Conservation (phyloP, 2,329 filamentous ascomycete species). For the Beauveria rudraprayagi region DNA sequence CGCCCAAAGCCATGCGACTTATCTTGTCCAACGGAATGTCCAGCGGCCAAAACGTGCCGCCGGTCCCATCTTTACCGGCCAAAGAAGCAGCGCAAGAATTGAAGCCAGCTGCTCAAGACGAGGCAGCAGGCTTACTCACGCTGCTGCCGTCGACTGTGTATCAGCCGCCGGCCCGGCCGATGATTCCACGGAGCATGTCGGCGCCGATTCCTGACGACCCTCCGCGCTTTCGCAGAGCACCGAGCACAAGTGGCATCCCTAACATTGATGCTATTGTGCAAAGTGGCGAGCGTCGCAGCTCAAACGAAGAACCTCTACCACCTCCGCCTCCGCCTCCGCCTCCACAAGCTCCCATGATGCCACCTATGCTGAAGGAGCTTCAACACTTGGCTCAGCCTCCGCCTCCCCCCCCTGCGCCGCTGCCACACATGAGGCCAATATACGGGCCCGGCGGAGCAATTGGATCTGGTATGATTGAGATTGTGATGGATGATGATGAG, state of each 20-base stretch:
- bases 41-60: constrained; percentile 15
- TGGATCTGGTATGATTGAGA: constrained; percentile 53
- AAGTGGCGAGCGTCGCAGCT: constrained; percentile 32
- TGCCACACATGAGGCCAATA: constrained; percentile 35
- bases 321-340: constrained; percentile 35
- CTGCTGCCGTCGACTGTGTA: constrained; percentile 53
- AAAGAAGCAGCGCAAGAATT: constrained; percentile 22
- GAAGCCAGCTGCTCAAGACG: constrained; percentile 19
- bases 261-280: constrained; percentile 41
- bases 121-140: constrained; percentile 29
- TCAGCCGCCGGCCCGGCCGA: constrained; percentile 42
- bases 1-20: constrained; percentile 83
- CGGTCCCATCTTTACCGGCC: neutral
- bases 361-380: constrained; percentile 53
- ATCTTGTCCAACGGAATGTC: constrained; percentile 49
- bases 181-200: constrained; percentile 54
- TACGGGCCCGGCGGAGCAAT: constrained; percentile 36
- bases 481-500: constrained; percentile 57
- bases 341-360: constrained; percentile 28
- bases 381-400: constrained; percentile 54
- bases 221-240: constrained; percentile 26
- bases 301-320: constrained; percentile 41
- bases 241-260: constrained; percentile 29
- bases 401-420: constrained; percentile 52
- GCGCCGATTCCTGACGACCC: constrained; percentile 40